A percentile compares a stretch with the other conserved stretches of the same genome.
These are phyloP conservation scores for Diaporthe longicolla DNA, from an alignment of 2,329 filamentous ascomycete species.

Conservation along the genomic window DNA sequence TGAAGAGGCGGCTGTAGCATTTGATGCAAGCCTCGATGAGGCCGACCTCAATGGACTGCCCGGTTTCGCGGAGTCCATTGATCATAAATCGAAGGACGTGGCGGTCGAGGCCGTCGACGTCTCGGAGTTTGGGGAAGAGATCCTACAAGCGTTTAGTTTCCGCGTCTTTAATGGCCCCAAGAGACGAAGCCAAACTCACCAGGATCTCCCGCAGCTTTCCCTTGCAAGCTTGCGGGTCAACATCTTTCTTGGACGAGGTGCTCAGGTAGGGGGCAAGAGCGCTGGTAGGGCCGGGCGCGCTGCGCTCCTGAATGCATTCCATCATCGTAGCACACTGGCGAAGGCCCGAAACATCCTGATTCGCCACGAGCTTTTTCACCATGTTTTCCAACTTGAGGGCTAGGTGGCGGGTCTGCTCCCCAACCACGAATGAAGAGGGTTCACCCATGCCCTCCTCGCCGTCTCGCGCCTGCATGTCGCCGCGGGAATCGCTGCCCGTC, in stretches of 20 bases:
- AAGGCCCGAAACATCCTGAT: conserved; percentile 9
- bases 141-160: neutral
- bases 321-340: conserved; percentile 32
- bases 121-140: conserved; percentile 22
- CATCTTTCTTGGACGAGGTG: conserved; percentile 1
- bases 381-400: neutral
- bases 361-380: neutral
- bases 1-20: conserved; percentile 19
- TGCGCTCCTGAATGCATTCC: conserved; percentile 13
- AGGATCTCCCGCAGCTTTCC: conserved; percentile 22
- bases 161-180: neutral
- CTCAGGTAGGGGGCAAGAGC: conserved; percentile 28
- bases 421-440: neutral
- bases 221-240: neutral
- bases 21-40: conserved; percentile 30
- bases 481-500: neutral
- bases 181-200: neutral
- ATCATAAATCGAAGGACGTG: conserved; percentile 25
- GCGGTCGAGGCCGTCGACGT: conserved; percentile 14
- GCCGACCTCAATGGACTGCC: conserved; percentile 33
- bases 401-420: neutral
- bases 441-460: neutral
- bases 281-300: neutral
- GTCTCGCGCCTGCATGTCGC: neutral
- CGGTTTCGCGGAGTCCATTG: conserved; percentile 15